phyloP scores from a whole-genome alignment of 257 asterid genomes.

The Primulina eburnea region DNA sequence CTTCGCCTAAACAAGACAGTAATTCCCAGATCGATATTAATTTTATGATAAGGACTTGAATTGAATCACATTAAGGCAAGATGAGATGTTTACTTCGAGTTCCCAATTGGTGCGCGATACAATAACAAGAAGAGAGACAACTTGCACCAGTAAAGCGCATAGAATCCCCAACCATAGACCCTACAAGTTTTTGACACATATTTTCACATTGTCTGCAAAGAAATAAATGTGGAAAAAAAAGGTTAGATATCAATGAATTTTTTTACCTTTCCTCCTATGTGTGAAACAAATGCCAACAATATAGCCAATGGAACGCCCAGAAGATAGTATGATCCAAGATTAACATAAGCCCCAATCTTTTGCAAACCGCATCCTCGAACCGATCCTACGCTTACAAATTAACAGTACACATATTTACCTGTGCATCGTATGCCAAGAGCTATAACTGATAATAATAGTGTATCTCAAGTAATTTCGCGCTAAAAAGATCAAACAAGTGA shows the following conservation, averaged over 20 bases:
- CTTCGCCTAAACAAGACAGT: constrained; percentile 39
- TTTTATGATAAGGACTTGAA: not conserved
- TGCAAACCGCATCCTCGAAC: constrained; percentile 82
- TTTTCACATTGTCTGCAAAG: not conserved
- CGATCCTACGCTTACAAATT: constrained; percentile 38
- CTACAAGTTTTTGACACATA: constrained; percentile 28
- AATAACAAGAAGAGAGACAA: constrained; percentile 39
- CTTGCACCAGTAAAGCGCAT: constrained; percentile 66
- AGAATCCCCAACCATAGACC: constrained; percentile 78
- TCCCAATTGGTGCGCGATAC: constrained; percentile 55
- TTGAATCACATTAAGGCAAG: not conserved
- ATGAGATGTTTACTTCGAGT: constrained; percentile 44
- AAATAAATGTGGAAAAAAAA: not conserved
- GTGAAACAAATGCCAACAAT: constrained; percentile 60
- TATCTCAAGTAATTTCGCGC: too few species aligned
- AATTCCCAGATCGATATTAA: not conserved
- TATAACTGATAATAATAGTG: too few species aligned
- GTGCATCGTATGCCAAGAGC: too few species aligned
- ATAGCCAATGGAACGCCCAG: constrained; percentile 70
- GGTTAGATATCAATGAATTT: not conserved
- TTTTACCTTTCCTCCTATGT: constrained; percentile 67
- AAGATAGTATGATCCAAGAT: constrained; percentile 82
- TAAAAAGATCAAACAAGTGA: too few species aligned
- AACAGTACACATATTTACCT: not conserved
- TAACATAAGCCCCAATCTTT: constrained; percentile 77